phyloP scores from a whole-genome alignment of 23 red algal species.

The Agarophyton chilense region DNA sequence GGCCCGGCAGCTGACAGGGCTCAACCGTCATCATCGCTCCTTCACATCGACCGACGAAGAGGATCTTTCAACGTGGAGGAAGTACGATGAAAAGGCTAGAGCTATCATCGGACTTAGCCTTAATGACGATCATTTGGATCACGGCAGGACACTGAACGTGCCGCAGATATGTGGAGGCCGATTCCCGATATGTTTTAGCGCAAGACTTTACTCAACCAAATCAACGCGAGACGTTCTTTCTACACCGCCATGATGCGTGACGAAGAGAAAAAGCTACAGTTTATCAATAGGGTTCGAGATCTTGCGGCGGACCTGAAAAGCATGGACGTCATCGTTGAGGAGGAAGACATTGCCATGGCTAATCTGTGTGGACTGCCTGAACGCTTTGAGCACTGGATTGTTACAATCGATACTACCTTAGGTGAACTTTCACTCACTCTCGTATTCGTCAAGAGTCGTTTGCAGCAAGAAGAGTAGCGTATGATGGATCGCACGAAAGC shows the following conservation, averaged over 20 bases:
- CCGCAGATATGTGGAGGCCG: too few relatives aligned
- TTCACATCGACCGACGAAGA: not conserved
- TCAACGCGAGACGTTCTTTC: constrained; percentile 42
- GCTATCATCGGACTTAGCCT: constrained; percentile 44
- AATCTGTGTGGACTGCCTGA: constrained; percentile 7
- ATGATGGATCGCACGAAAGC: not conserved
- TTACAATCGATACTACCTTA: constrained; percentile 12
- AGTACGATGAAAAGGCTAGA: constrained; percentile 32
- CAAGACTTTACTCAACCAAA: not conserved
- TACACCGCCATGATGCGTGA: constrained; percentile 35
- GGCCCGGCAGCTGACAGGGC: not conserved
- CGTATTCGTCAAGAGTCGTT: constrained; percentile 38
- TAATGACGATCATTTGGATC: constrained; percentile 22
- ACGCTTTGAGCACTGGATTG: constrained; percentile 25
- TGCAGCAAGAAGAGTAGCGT: constrained; percentile 14
- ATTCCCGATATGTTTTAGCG: too few relatives aligned
- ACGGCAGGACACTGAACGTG: not conserved
- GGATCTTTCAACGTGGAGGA: constrained; percentile 13
- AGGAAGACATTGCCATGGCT: constrained; percentile 25
- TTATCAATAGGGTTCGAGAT: not conserved
- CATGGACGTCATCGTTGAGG: constrained; percentile 10
- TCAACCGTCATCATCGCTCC: constrained; percentile 1
- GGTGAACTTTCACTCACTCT: not conserved
- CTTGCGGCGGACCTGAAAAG: not conserved
- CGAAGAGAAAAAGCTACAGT: constrained; percentile 31